A percentile compares a stretch with the other conserved stretches of the same genome.
phyloP scores from a whole-genome alignment of 345 rosid species.

The Noccaea caerulescens region DNA sequence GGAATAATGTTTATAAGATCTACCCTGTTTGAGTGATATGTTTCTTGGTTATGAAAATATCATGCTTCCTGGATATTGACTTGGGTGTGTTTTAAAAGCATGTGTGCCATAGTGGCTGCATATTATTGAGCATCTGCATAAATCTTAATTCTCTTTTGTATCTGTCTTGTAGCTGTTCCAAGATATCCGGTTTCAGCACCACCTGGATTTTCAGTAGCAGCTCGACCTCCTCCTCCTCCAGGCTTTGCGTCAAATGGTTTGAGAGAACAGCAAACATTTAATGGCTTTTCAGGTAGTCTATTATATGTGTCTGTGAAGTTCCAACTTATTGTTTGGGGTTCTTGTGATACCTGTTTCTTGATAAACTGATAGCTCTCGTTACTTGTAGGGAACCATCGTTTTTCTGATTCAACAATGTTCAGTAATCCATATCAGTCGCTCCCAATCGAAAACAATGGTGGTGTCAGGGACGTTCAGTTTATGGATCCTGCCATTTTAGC shows the following conservation, averaged over 20 bases:
- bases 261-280: slow-evolving; percentile 61
- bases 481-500: slow-evolving; percentile 97
- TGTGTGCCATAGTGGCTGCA: not conserved
- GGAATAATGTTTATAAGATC: not conserved
- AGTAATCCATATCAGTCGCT: slow-evolving; percentile 58
- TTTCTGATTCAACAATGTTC: slow-evolving; percentile 52
- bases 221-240: slow-evolving; percentile 92
- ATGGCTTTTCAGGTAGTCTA: slow-evolving; percentile 55
- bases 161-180: slow-evolving; percentile 50
- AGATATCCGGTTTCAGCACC: slow-evolving; percentile 78
- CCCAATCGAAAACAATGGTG: slow-evolving; percentile 48
- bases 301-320: slow-evolving; percentile 33
- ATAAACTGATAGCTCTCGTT: not conserved
- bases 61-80: slow-evolving; percentile 11
- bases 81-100: slow-evolving; percentile 12
- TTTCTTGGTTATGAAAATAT: slow-evolving; percentile 5
- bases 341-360: slow-evolving; percentile 8
- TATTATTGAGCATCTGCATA: slow-evolving; percentile 1
- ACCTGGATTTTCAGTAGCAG: slow-evolving; percentile 85
- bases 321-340: not conserved
- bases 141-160: slow-evolving; percentile 2
- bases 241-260: slow-evolving; percentile 72
- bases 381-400: slow-evolving; percentile 56
- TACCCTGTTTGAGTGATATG: not conserved
- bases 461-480: slow-evolving; percentile 66